Evolutionary conservation across 2,329 filamentous ascomycete genomes (phyloP).

Genomic region (Colletotrichum trifolii): DNA sequence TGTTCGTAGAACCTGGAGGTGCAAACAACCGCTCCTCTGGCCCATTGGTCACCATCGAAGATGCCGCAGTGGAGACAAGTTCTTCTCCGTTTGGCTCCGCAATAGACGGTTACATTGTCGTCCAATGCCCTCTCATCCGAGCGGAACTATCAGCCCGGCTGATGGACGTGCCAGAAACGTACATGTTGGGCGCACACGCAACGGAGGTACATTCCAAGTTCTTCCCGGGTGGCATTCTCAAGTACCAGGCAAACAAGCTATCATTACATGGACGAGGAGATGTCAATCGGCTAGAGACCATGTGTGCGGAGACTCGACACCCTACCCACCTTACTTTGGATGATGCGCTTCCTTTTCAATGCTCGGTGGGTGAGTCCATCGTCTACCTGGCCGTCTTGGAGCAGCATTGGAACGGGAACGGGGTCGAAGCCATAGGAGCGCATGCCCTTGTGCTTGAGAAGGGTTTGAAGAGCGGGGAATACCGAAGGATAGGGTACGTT

Average conservation of each 20-base stretch:
- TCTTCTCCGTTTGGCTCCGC: not conserved
- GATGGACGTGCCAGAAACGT: conserved; percentile 3
- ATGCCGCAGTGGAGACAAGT: not conserved
- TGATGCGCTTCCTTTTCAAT: not conserved
- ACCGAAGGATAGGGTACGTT: not conserved
- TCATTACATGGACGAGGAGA: not conserved
- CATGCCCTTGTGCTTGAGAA: conserved; percentile 1
- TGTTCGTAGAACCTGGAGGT: not conserved
- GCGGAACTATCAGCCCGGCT: not conserved
- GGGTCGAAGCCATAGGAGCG: not conserved
- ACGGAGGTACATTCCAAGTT: not conserved
- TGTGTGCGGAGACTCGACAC: not conserved
- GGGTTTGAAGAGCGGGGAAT: not conserved
- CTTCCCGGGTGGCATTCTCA: not conserved
- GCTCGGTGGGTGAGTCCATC: not conserved
- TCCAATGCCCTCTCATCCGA: not conserved
- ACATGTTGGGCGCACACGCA: not conserved
- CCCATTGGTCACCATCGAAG: not conserved
- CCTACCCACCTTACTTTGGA: not conserved
- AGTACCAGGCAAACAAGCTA: not conserved
- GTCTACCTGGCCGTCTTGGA: not conserved
- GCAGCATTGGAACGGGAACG: not conserved
- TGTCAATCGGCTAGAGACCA: not conserved
- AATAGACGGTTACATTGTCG: not conserved
- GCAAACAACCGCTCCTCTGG: not conserved